Conservation (phyloP, 2,329 filamentous ascomycete species). For the Cladophialophora carrionii region DNA sequence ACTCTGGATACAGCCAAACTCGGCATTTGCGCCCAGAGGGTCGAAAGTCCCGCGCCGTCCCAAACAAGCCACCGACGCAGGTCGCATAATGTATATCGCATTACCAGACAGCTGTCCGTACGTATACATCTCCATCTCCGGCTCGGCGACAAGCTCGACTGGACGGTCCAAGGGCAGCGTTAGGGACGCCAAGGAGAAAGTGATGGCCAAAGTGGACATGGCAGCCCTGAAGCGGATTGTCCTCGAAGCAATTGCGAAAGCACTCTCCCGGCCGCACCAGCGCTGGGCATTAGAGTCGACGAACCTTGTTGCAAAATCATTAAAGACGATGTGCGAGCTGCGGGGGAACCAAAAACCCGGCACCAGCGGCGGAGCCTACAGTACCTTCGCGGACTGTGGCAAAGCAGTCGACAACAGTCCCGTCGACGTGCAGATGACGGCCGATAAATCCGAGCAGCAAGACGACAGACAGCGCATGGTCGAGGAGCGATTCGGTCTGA, state of each 20-base stretch:
- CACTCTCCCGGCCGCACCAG: constrained; percentile 73
- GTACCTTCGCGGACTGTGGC: constrained; percentile 61
- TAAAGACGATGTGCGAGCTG: constrained; percentile 69
- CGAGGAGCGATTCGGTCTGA: constrained; percentile 32
- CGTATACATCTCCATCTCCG: constrained; percentile 65
- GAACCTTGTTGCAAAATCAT: constrained; percentile 69
- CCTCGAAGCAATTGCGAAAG: constrained; percentile 78
- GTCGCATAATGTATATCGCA: constrained; percentile 75
- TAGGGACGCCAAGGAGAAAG: constrained; percentile 16
- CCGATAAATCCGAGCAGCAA: background rate
- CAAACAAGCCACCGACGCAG: constrained; percentile 58
- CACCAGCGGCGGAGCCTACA: constrained; percentile 75
- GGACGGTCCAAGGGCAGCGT: constrained; percentile 34
- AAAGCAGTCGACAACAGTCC: constrained; percentile 8
- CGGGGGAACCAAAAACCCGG: constrained; percentile 72
- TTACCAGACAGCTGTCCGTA: constrained; percentile 80
- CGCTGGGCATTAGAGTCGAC: constrained; percentile 71
- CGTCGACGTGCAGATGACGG: constrained; percentile 14
- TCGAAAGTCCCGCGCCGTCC: constrained; percentile 44
- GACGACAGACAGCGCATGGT: constrained; percentile 9
- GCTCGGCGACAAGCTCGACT: constrained; percentile 43
- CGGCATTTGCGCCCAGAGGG: constrained; percentile 67
- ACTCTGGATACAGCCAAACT: constrained; percentile 72
- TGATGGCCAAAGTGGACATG: constrained; percentile 34
- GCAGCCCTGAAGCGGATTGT: constrained; percentile 57